Evolutionary conservation across 2,329 filamentous ascomycete species (phyloP), one percentile per base, ranked within the genome.

Genomic region (Calonectria henricotiae): DNA sequence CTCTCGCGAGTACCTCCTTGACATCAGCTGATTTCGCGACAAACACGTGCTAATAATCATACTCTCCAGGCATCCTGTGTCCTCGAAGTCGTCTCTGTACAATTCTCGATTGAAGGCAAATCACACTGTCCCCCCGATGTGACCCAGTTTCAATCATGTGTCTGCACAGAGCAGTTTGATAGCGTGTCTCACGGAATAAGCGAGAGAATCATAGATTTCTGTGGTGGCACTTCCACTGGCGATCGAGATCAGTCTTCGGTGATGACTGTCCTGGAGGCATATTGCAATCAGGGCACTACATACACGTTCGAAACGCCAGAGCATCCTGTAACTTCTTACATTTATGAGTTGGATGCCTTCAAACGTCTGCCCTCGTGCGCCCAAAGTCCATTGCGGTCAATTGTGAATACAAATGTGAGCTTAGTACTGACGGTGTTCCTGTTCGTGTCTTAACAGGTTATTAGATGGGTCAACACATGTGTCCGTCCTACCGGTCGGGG

Each of bases 271-370:
- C 30, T 62, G 9, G 17, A 46, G 39, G 58, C 58, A 12, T 44
- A 62, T 62, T 44, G 58, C 25, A 46, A 44, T 35, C 58, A 62
- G 58, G 58, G 46, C 27, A 44, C 39, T 32, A 62, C 58, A 1
- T 44, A 20, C 25, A 44, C 37, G 7, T 46, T 62, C 7, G 9
- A n/a, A 27, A 44, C 58, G 8, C 37, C 58, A 13, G 12, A 43
- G 58, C 17, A 46, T 23, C 25, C 58, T 0, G 58, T 46, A 8
- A 44, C 58, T 32, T 46, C 39, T 4, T 62, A 46, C 58, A 62
- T 46, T 17, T 46, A 62, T 15, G 58, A 62, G 25, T 15, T 62
- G 37, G 58, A 62, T 46, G 58, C 41, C 25, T 62, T 62, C 17
- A 62, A 17, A 30, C 1, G 41, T 7, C 27, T 62, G 12, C 25